Base-by-base conservation (phyloP, 164 flowering plant species). In the Kalanchoe fedtschenkoi region DNA sequence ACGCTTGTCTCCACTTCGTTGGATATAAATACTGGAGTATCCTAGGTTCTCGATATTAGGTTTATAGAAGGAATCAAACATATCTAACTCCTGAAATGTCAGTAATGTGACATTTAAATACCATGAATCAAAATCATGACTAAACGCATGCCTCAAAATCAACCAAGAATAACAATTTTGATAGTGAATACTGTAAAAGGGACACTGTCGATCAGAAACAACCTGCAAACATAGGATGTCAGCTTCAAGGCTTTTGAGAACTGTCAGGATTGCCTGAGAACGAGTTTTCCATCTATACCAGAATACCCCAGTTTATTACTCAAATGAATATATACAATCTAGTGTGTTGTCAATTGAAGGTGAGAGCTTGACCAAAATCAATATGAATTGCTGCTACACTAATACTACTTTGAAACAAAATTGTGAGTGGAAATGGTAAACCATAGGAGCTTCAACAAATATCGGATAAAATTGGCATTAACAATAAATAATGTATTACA, bases 141-240 rank as follows among this genome's bases (percentile, higher is more conserved):
- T 16, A 10, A 34, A 1, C 17, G 38, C 19, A 11, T 13, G 24
- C n/a, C 32, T 28, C 24, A 15, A 14, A 42, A 35, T 58, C 14
- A 16, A 61, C 32, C 17, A 41, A 3, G n/a, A 26, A 38, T 14
- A 38, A 41, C n/a, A n/a, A n/a, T n/a, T n/a, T n/a, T n/a, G n/a
- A n/a, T n/a, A n/a, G n/a, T n/a, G n/a, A n/a, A n/a, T n/a, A n/a
- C n/a, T n/a, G n/a, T n/a, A n/a, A n/a, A n/a, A n/a, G 16, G 3
- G 17, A 0, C 34, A 2, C 30, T 9, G 21, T 5, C n/a, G 34
- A 37, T 60, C 35, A 28, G 43, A 22, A 24, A 5, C 67, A 41
- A 88, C 97, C 96, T 91, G 97, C 61, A 91, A 66, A 69, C 98
- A 91, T 53, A 87, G 78, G 69, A 91, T 81, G 72, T 91, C 95